Evolutionary conservation across 495 filamentous ascomycete genomes (phyloP).

Genomic region (Oleoguttula mirabilis): DNA sequence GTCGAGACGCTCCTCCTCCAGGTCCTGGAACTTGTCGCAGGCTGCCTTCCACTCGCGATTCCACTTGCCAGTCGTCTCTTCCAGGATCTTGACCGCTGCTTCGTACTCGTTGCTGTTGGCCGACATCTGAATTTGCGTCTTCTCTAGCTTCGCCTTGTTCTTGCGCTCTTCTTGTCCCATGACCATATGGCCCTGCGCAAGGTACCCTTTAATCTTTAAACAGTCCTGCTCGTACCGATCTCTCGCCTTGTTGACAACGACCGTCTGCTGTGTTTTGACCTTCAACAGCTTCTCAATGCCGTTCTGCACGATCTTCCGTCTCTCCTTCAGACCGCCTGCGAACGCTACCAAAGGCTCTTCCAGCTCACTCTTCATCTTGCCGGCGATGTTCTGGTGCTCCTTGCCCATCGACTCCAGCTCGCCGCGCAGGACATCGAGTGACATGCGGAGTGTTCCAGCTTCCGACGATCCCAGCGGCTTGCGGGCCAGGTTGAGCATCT

Average conservation of each 20-base stretch:
- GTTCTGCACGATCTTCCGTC: slow-evolving; percentile 87
- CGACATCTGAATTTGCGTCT: slow-evolving; percentile 90
- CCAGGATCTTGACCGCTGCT: slow-evolving; percentile 76
- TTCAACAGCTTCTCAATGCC: slow-evolving; percentile 90
- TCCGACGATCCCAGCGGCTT: slow-evolving; percentile 88
- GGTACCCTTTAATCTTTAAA: slow-evolving; percentile 93
- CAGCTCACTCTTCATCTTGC: slow-evolving; percentile 92
- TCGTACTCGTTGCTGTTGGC: slow-evolving; percentile 89
- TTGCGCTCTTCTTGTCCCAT: slow-evolving; percentile 99
- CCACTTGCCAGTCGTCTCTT: slow-evolving; percentile 92
- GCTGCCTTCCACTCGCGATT: slow-evolving; percentile 96
- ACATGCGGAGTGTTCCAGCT: slow-evolving; percentile 65
- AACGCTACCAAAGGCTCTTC: slow-evolving; percentile 91
- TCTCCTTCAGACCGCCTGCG: slow-evolving; percentile 84
- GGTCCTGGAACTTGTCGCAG: slow-evolving; percentile 98
- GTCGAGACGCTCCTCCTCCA: slow-evolving; percentile 94
- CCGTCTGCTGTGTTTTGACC: slow-evolving; percentile 81
- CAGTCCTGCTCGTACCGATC: slow-evolving; percentile 96
- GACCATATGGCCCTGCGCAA: slow-evolving; percentile 98
- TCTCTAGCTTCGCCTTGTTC: slow-evolving; percentile 97
- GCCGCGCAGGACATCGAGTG: slow-evolving; percentile 72
- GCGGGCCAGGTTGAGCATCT: slow-evolving; percentile 70
- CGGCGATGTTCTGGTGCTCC: slow-evolving; percentile 75
- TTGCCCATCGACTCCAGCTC: slow-evolving; percentile 95
- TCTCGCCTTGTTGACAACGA: slow-evolving; percentile 83